Base-by-base conservation (phyloP, 306 rosid species). In the Cucumis sativus region DNA sequence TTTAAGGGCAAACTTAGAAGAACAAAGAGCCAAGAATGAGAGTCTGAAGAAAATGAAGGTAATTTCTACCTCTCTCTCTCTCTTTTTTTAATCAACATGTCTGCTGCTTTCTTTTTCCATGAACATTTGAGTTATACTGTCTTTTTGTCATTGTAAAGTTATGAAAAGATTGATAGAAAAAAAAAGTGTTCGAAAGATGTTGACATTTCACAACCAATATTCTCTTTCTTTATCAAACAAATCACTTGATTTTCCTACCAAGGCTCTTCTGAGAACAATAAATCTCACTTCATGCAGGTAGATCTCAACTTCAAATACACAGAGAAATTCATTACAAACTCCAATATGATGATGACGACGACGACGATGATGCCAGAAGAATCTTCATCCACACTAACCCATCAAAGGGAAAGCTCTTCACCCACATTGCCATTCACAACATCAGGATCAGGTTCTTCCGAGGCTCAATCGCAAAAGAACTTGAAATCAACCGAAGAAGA, bases 11-110 rank as follows among this genome's bases (percentile, higher is more conserved):
- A 84, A 79, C 35, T 83, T 84, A 52, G 84, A 86, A 80, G 91
- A 76, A 33, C 83, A 86, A 78, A 90, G 89, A 62, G 84, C 86
- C 65, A 83, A 74, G 81, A 95, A 95, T 49, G 88, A 86, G 75
- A 89, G 85, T 78, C 70, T 95, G 85, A 95, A 92, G 90, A 89
- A 90, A 77, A 89, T 84, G 43, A 95, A 95, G 97, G 98, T 92
- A 72, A 63, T 25, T 25, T 67, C 25, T 79, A 37, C 17, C 61
- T 57, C 71, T 82, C 7, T 43, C 1, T 43, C 2, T 43, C 10
- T 43, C 2, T 43, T 0, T 43, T 43, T 43, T 15, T 14, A 3
- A 18, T 40, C 21, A 16, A 25, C 33, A 43, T 68, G 18, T 65
- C 45, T 74, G 33, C 45, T 74, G 33, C 41, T 49, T 37, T 35